Evolutionary conservation across 2,329 filamentous ascomycete species (phyloP).

Genomic region (Neonectria faginata): DNA sequence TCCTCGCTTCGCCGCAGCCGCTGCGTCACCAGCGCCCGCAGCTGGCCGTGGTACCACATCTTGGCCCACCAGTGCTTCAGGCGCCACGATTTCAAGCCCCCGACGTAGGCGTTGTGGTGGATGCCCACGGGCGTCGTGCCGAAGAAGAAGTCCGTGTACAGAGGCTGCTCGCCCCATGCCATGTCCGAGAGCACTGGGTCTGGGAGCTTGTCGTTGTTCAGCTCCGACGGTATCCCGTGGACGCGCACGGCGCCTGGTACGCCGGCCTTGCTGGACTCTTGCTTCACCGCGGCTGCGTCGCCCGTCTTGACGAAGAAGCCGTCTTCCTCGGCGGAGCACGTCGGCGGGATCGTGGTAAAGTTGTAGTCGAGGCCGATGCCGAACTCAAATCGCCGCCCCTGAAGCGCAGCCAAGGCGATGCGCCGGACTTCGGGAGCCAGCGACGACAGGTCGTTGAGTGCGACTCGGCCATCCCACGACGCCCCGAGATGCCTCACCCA

Average conservation of each 20-base stretch:
- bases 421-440: conserved; percentile 36
- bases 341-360: conserved; percentile 52
- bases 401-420: conserved; percentile 46
- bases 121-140: conserved; percentile 52
- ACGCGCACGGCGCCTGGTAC: conserved; percentile 48
- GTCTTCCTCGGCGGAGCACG: conserved; percentile 53
- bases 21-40: conserved; percentile 47
- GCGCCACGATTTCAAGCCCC: conserved; percentile 48
- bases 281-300: conserved; percentile 38
- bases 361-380: conserved; percentile 55
- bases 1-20: conserved; percentile 37
- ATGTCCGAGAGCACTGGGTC: conserved; percentile 33
- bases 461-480: conserved; percentile 49
- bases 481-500: conserved; percentile 47
- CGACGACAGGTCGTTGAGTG: conserved; percentile 25
- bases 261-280: conserved; percentile 47
- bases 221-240: conserved; percentile 44
- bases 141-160: conserved; percentile 54
- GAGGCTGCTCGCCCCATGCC: conserved; percentile 49
- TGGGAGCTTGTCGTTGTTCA: conserved; percentile 25
- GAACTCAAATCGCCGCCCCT: conserved; percentile 51
- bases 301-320: conserved; percentile 49
- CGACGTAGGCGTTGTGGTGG: conserved; percentile 53
- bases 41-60: conserved; percentile 52
- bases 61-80: conserved; percentile 51